A percentile compares a stretch with the other conserved stretches of the same genome.
phyloP scores from a whole-genome alignment of 1,284 basidiomycete species.

The Naganishia albida region DNA sequence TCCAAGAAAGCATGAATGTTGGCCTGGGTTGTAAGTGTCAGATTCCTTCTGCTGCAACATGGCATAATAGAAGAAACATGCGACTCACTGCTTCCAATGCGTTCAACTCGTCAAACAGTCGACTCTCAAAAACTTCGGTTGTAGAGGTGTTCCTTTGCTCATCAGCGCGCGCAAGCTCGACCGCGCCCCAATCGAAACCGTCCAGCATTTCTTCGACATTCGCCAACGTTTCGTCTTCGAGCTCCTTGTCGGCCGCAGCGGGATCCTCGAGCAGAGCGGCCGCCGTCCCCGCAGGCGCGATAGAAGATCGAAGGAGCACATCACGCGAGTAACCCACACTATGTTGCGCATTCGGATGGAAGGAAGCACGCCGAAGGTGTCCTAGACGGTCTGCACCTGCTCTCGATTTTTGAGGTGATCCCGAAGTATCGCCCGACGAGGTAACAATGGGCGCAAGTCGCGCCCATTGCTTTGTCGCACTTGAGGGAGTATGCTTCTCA shows the following conservation, averaged over 20 bases:
- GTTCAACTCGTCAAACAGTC: constrained; percentile 79
- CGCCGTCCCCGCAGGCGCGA: constrained; percentile 42
- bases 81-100: constrained; percentile 81
- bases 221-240: constrained; percentile 75
- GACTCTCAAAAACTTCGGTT: constrained; percentile 83
- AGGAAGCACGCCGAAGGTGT: constrained; percentile 45
- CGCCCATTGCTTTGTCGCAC: constrained; percentile 28
- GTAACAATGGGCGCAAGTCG: constrained; percentile 32
- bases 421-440: not conserved
- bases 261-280: constrained; percentile 51
- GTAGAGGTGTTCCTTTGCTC: constrained; percentile 55
- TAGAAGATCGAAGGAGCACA: constrained; percentile 60
- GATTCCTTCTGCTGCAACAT: not conserved
- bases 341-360: constrained; percentile 48
- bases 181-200: constrained; percentile 80
- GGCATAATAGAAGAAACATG: not conserved
- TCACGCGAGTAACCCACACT: constrained; percentile 59
- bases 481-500: not conserved
- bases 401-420: constrained; percentile 5
- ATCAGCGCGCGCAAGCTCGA: constrained; percentile 24
- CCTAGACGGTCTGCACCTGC: constrained; percentile 12
- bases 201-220: constrained; percentile 99
- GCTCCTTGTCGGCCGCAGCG: constrained; percentile 63
- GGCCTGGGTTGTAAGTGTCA: constrained; percentile 60
- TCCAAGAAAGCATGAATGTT: constrained; percentile 97